Evolutionary conservation across 2,329 filamentous ascomycete species (phyloP).

Genomic region (Cordyceps pruinosa): DNA sequence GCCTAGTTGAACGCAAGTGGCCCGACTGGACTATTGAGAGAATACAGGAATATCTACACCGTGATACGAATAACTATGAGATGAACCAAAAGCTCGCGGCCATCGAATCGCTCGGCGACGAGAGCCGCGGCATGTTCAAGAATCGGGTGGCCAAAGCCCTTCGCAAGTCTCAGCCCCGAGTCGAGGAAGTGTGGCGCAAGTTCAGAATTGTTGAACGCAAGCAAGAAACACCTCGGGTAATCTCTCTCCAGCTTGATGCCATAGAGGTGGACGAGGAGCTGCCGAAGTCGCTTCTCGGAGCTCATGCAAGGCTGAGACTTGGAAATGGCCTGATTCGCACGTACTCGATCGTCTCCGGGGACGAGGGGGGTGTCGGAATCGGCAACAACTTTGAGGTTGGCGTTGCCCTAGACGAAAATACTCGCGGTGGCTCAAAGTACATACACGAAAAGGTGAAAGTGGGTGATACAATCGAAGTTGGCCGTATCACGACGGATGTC

Average conservation of each 20-base stretch:
- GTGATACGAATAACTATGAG: conserved; percentile 41
- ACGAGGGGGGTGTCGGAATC: conserved; percentile 8
- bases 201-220: conserved; percentile 44
- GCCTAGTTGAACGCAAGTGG: conserved; percentile 46
- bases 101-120: conserved; percentile 43
- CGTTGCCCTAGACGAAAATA: conserved; percentile 46
- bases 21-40: conserved; percentile 57
- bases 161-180: conserved; percentile 22
- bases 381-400: conserved; percentile 51
- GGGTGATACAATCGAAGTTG: conserved; percentile 45
- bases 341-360: conserved; percentile 50
- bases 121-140: conserved; percentile 42
- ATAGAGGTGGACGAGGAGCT: conserved; percentile 21
- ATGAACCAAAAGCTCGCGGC: conserved; percentile 47
- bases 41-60: conserved; percentile 56
- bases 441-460: conserved; percentile 42
- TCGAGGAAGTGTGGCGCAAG: conserved; percentile 34
- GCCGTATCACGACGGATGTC: conserved; percentile 44
- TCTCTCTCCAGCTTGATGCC: conserved; percentile 46
- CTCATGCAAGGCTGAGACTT: conserved; percentile 51
- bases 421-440: conserved; percentile 55
- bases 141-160: conserved; percentile 42
- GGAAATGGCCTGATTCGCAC: conserved; percentile 49
- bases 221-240: conserved; percentile 42
- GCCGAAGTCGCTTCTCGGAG: conserved; percentile 33